A percentile compares a stretch with the other conserved stretches of the same genome.
Evolutionary conservation across 2,329 filamentous ascomycete species (phyloP).

Genomic region (Fusarium palustre): DNA sequence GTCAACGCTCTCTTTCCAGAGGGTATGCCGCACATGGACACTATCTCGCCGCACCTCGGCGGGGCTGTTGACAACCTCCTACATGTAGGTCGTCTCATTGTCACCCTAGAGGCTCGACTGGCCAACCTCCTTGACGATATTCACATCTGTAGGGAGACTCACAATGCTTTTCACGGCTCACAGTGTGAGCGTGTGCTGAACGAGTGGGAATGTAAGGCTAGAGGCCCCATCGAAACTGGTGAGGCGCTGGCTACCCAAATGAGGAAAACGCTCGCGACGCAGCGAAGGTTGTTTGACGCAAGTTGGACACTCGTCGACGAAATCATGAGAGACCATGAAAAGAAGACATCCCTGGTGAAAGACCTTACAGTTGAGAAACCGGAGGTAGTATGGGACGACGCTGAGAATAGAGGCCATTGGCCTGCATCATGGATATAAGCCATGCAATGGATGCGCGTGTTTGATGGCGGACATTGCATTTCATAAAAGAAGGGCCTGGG

Average conservation of each 20-base stretch:
- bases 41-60: not conserved
- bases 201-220: slow-evolving; percentile 26
- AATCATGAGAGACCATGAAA: not conserved
- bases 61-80: slow-evolving; percentile 11
- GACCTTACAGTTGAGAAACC: not conserved
- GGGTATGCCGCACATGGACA: slow-evolving; percentile 2
- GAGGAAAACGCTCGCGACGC: not conserved
- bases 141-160: not conserved
- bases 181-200: slow-evolving; percentile 34
- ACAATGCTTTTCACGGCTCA: slow-evolving; percentile 16
- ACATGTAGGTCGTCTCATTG: slow-evolving; percentile 15
- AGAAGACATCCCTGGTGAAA: not conserved
- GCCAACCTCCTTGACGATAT: not conserved
- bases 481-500: not conserved
- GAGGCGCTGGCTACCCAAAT: not conserved
- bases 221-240: slow-evolving; percentile 6
- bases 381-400: not conserved
- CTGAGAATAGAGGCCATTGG: not conserved
- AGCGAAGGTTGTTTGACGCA: slow-evolving; percentile 17
- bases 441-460: fast-evolving
- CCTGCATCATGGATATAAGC: not conserved
- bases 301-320: slow-evolving; percentile 8
- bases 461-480: not conserved
- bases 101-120: not conserved
- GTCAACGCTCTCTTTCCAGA: slow-evolving; percentile 12